Conservation (phyloP, 1,284 basidiomycete genomes). For the Afroboletus lepidellus region DNA sequence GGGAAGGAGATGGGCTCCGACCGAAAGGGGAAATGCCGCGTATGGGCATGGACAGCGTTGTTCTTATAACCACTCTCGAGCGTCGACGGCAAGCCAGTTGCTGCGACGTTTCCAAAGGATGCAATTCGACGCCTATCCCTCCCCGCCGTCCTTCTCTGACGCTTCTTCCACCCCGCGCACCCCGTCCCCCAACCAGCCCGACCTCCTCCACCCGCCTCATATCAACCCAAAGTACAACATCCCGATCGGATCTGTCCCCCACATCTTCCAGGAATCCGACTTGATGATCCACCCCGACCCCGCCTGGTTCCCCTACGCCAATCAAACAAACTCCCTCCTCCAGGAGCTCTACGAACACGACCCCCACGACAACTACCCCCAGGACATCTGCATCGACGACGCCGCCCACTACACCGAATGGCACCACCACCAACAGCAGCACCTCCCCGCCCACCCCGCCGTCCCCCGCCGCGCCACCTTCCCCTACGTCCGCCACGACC, state of each 20-base stretch:
- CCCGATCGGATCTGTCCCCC: slow-evolving; percentile 49
- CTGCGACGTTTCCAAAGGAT: slow-evolving; percentile 37
- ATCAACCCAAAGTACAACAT: slow-evolving; percentile 39
- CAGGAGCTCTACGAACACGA: slow-evolving; percentile 66
- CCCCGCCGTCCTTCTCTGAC: slow-evolving; percentile 50
- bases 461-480: slow-evolving; percentile 66
- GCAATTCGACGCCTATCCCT: slow-evolving; percentile 66
- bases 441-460: slow-evolving; percentile 31
- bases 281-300: slow-evolving; percentile 37
- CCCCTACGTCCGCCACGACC: slow-evolving; percentile 69
- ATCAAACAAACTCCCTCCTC: slow-evolving; percentile 54
- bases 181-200: slow-evolving; percentile 56
- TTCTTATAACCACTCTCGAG: slow-evolving; percentile 35
- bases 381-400: slow-evolving; percentile 39
- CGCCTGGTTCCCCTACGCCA: slow-evolving; percentile 32
- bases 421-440: slow-evolving; percentile 36
- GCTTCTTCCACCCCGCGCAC: slow-evolving; percentile 64
- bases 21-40: slow-evolving; percentile 19
- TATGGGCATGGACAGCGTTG: slow-evolving; percentile 28
- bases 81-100: slow-evolving; percentile 14
- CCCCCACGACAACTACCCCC: slow-evolving; percentile 54
- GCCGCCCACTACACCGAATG: slow-evolving; percentile 39
- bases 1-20: slow-evolving; percentile 32
- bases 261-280: slow-evolving; percentile 48
- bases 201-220: slow-evolving; percentile 38